Percentiles rank a stretch among this genome's conserved stretches.
Evolutionary conservation across 78 protist genomes (phyloP).

Genomic region (Cavenderia fasciculata): DNA sequence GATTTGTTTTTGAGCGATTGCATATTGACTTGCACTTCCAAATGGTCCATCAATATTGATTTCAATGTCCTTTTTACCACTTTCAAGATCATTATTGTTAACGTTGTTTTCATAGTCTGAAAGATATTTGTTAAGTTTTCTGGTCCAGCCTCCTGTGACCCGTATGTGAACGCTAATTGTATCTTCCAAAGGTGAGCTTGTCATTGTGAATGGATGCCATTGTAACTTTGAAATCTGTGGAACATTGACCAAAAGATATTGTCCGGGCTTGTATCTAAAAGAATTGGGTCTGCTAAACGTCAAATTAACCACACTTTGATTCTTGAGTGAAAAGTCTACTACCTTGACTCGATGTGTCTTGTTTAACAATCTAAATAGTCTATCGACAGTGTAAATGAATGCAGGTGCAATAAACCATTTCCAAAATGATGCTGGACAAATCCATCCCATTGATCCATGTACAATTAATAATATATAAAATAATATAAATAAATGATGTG

Average conservation of each 20-base stretch:
- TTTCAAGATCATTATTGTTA: not conserved
- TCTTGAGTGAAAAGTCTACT: not conserved
- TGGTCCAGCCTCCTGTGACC: constrained; percentile 78
- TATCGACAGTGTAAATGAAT: constrained; percentile 79
- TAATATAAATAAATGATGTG: constrained; percentile 29
- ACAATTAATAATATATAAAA: constrained; percentile 7
- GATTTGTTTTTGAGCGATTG: constrained; percentile 50
- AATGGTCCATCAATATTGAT: constrained; percentile 91
- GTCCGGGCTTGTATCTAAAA: constrained; percentile 86
- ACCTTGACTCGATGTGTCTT: constrained; percentile 1
- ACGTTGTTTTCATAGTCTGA: not conserved
- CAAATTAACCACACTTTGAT: constrained; percentile 8
- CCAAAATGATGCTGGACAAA: constrained; percentile 75
- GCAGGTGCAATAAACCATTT: constrained; percentile 84
- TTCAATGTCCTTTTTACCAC: not conserved
- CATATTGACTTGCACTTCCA: constrained; percentile 72
- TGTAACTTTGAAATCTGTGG: constrained; percentile 81
- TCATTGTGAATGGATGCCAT: constrained; percentile 96
- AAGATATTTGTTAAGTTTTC: constrained; percentile 1
- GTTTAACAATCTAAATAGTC: constrained; percentile 25
- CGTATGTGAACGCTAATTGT: constrained; percentile 85
- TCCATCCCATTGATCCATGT: constrained; percentile 42
- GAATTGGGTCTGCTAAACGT: constrained; percentile 27
- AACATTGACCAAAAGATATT: constrained; percentile 84
- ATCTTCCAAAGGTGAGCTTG: constrained; percentile 87